phyloP scores from a whole-genome alignment of 192 early-diverging fungal genomes.

The Linnemannia schmuckeri region DNA sequence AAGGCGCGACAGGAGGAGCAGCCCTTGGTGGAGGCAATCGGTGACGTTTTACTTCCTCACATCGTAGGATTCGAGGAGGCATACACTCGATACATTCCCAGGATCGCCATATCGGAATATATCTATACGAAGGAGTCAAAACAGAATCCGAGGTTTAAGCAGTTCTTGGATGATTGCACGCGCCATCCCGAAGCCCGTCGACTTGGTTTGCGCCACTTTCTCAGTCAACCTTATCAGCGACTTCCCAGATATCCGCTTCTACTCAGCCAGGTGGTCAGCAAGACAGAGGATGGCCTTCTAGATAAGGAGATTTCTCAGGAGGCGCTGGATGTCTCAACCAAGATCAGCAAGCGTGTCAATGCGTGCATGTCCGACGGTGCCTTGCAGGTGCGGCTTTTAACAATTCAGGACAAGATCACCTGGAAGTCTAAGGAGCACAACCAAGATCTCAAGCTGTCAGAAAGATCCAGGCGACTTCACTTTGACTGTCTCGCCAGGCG shows the following conservation, averaged over 20 bases:
- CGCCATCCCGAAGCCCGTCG: conserved; percentile 47
- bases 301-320: conserved; percentile 75
- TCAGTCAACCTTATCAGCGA: conserved; percentile 75
- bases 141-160: conserved; percentile 73
- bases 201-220: conserved; percentile 52
- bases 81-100: conserved; percentile 86
- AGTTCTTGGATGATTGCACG: conserved; percentile 76
- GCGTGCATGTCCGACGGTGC: conserved; percentile 64
- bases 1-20: conserved; percentile 73
- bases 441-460: conserved; percentile 78
- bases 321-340: conserved; percentile 75
- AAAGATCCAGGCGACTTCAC: conserved; percentile 74
- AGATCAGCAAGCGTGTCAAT: conserved; percentile 82
- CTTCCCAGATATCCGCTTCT: conserved; percentile 84
- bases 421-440: conserved; percentile 31
- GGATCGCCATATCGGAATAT: conserved; percentile 82
- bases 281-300: conserved; percentile 74
- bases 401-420: conserved; percentile 29
- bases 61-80: conserved; percentile 71
- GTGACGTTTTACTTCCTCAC: conserved; percentile 82
- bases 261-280: conserved; percentile 77
- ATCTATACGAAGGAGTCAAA: conserved; percentile 75
- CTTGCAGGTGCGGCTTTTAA: conserved; percentile 22
- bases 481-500: conserved; percentile 82
- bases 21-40: conserved; percentile 82